Percentiles rank a stretch among this genome's conserved stretches.
phyloP scores from a whole-genome alignment of 108 stramenopile species.

The Discostella stelligeroides region DNA sequence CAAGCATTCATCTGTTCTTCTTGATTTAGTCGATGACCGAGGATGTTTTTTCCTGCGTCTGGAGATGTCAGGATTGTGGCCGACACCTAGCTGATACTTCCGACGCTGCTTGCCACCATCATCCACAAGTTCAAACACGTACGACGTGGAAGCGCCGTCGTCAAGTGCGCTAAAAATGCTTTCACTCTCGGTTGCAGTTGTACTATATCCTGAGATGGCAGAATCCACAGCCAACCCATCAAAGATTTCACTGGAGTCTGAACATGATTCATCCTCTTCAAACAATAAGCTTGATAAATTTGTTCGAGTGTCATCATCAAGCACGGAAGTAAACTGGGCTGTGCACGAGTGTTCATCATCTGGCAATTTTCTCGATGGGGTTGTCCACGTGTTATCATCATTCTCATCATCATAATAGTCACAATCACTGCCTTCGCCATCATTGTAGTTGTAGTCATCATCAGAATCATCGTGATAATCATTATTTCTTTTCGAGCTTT shows the following conservation, averaged over 20 bases:
- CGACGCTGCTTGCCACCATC: slow-evolving; percentile 12
- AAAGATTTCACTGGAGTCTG: slow-evolving; percentile 12
- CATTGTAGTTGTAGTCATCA: too few relatives aligned
- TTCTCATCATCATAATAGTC: background rate
- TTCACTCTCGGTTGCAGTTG: background rate
- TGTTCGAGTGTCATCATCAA: slow-evolving; percentile 20
- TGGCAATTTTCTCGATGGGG: background rate
- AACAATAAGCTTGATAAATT: slow-evolving; percentile 17
- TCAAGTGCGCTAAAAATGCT: slow-evolving; percentile 6
- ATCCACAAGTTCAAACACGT: slow-evolving; percentile 27
- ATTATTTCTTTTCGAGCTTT: slow-evolving; percentile 1
- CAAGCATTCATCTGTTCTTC: background rate
- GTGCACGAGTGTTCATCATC: slow-evolving; percentile 6
- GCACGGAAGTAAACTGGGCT: slow-evolving; percentile 12
- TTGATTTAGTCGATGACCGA: background rate
- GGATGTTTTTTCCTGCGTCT: background rate
- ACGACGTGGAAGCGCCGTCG: slow-evolving; percentile 14
- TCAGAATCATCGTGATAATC: background rate
- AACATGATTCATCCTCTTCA: slow-evolving; percentile 6
- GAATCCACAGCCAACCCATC: slow-evolving; percentile 2
- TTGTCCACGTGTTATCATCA: background rate
- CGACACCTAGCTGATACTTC: slow-evolving; percentile 17
- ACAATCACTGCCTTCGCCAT: too few relatives aligned
- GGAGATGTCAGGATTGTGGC: background rate
- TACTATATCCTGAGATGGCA: background rate